Evolutionary conservation across 2,329 filamentous ascomycete species (phyloP), one percentile per base, ranked within the genome.

Genomic region (Epichloe scottii): DNA sequence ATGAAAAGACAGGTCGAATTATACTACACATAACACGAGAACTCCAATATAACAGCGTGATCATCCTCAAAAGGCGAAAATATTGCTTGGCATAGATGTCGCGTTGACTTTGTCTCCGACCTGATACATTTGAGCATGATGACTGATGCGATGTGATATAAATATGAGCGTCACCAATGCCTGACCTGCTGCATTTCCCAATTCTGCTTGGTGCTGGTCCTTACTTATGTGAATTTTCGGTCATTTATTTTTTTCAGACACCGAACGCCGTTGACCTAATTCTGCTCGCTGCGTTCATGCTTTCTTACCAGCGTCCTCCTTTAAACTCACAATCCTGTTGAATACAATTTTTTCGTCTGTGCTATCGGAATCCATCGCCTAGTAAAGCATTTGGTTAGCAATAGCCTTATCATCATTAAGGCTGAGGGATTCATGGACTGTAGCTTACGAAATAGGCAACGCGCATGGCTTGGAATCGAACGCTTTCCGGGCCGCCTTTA

Each of bases 381-480:
- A 17, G 4, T 17, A 3, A n/a, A 3, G 30, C 37, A 17, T 38
- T 62, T 54, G 17, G 45, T 46, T 21, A 38, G 43, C 43, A 33
- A 38, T 14, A 26, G 7, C 21, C 21, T 40, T 7, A 19, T 12
- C 4, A 38, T 43, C 19, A 35, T 38, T 8, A 30, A 12, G 35
- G 3, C 11, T 11, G 15, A 42, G 14, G 14, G 10, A 14, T 15
- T 15, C 3, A 19, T 19, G 15, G 17, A 14, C 6, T 34, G 10
- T 19, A 5, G 71, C 75, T 73, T 54, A 78, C 75, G 70, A 93
- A 93, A 65, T 94, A 95, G 10, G 85, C 91, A 43, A 91, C 86
- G 26, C 91, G 78, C 76, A 95, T 82, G 2, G 82, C 91, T 74
- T 97, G 91, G 76, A 97, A 97, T 46, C 91, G 77, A 6, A 96